Evolutionary conservation across 495 filamentous ascomycete species (phyloP).

Genomic region (Chaetomium fimeti): DNA sequence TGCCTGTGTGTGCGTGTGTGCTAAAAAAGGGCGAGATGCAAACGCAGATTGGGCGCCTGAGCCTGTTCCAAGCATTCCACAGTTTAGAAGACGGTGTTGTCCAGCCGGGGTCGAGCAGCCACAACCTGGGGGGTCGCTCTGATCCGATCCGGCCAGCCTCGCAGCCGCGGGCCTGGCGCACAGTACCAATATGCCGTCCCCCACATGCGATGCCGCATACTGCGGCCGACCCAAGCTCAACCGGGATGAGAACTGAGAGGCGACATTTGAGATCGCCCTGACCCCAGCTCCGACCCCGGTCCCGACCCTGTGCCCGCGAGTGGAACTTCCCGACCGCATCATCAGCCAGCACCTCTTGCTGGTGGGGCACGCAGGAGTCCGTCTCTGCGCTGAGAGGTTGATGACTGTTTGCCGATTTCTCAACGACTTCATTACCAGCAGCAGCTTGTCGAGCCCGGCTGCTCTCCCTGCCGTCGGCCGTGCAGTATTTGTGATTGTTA

Average conservation of each 20-base stretch:
- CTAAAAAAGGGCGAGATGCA: conserved; percentile 23
- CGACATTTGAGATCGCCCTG: conserved; percentile 9
- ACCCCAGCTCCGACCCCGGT: conserved; percentile 2
- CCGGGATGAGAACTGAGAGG: conserved; percentile 9
- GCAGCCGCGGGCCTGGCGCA: neutral
- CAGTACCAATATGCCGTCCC: conserved; percentile 1
- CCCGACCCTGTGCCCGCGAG: neutral
- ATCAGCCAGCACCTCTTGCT: neutral
- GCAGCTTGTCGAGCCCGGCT: conserved; percentile 25
- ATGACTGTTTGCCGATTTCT: conserved; percentile 1
- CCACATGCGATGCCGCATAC: neutral
- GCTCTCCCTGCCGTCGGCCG: neutral
- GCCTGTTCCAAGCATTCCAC: conserved; percentile 27
- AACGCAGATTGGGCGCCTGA: conserved; percentile 23
- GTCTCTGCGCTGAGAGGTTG: conserved; percentile 1
- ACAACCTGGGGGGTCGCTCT: conserved; percentile 2
- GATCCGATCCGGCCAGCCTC: conserved; percentile 15
- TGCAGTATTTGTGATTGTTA: conserved; percentile 2
- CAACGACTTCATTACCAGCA: conserved; percentile 23
- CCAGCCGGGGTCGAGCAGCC: conserved; percentile 5
- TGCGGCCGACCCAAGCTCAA: neutral
- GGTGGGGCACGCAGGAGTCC: conserved; percentile 17
- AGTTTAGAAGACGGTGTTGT: neutral
- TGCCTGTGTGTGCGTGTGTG: conserved; percentile 1
- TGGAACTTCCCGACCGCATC: neutral